Conservation (phyloP, 75 land plant species). For the Pinus tabuliformis region DNA sequence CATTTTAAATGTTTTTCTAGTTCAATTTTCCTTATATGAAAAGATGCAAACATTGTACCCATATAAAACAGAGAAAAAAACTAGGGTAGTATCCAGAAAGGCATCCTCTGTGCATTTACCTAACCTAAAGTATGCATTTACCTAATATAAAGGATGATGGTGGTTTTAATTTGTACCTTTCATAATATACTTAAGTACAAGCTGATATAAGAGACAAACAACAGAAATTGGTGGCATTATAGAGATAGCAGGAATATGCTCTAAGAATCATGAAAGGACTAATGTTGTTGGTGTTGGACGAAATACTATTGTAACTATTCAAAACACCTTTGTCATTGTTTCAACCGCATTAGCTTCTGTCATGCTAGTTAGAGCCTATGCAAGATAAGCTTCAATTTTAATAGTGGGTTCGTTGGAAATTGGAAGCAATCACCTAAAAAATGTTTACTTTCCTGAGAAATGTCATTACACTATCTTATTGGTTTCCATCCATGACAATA, state of each 20-base stretch:
- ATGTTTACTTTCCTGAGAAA: not conserved
- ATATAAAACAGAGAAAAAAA: no score
- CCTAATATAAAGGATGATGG: no score
- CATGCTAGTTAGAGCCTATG: not conserved
- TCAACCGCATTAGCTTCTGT: not conserved
- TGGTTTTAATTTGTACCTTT: no score
- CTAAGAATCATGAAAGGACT: constrained; percentile 46
- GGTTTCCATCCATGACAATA: not conserved
- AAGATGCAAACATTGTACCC: no score
- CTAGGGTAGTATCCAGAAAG: no score
- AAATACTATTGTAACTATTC: constrained; percentile 87
- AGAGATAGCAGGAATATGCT: no score
- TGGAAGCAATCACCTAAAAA: not conserved
- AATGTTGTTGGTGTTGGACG: constrained; percentile 92
- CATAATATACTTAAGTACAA: no score
- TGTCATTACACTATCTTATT: not conserved
- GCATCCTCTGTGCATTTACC: no score
- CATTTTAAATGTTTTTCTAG: constrained; percentile 95
- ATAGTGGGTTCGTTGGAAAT: not conserved
- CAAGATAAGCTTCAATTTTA: not conserved
- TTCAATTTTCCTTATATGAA: constrained; percentile 87
- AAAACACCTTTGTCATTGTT: constrained; percentile 13
- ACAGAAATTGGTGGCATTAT: no score
- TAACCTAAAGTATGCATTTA: no score
- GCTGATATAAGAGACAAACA: no score